Conservation (phyloP, 768 basidiomycete genomes). For the Agrocybe praecox region DNA sequence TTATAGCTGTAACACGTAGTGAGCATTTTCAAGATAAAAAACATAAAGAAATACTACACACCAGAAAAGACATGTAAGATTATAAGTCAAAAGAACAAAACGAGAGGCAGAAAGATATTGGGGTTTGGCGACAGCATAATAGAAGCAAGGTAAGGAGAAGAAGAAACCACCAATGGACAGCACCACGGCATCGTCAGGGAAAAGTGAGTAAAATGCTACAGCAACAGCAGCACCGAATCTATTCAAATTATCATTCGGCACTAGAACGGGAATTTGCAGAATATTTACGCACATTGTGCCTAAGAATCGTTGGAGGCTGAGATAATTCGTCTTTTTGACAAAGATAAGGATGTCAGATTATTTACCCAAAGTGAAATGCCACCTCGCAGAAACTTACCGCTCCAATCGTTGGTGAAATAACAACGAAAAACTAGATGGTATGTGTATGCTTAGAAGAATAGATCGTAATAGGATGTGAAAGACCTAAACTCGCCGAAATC, state of each 20-base stretch:
- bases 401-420: slow-evolving; percentile 89
- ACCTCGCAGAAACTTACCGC: slow-evolving; percentile 47
- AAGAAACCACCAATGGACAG: slow-evolving; percentile 86
- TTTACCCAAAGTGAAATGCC: slow-evolving; percentile 5
- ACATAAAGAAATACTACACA: slow-evolving; percentile 30
- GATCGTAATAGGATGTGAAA: not conserved
- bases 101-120: slow-evolving; percentile 74
- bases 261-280: not conserved
- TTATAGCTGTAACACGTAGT: slow-evolving; percentile 64
- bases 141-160: slow-evolving; percentile 94
- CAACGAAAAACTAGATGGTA: slow-evolving; percentile 71
- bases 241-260: slow-evolving; percentile 3
- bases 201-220: slow-evolving; percentile 67
- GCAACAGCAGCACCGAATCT: slow-evolving; percentile 84
- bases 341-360: too few species aligned
- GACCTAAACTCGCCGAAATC: slow-evolving; percentile 66
- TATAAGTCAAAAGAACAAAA: slow-evolving; percentile 87
- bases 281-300: slow-evolving; percentile 73
- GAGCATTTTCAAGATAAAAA: not conserved
- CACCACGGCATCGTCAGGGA: slow-evolving; percentile 73
- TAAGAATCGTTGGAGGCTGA: slow-evolving; percentile 79
- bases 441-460: not conserved
- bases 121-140: slow-evolving; percentile 80
- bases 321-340: slow-evolving; percentile 72
- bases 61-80: slow-evolving; percentile 80